A percentile compares a stretch with the other conserved stretches of the same genome.
phyloP scores from a whole-genome alignment of 148 eudicot species.

The Oxyria digyna region DNA sequence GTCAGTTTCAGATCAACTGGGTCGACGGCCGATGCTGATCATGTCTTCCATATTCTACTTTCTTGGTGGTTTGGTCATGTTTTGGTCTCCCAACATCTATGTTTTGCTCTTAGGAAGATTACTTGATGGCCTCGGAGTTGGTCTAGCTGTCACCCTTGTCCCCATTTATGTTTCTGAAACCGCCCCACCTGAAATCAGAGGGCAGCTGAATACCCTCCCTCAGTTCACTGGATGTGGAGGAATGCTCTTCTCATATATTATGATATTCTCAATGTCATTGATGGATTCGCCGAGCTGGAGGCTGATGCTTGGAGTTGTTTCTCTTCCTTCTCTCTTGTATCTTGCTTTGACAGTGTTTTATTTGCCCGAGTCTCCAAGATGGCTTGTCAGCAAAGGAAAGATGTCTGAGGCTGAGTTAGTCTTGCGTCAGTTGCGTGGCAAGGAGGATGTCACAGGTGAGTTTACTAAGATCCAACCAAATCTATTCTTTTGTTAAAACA shows the following conservation, averaged over 20 bases:
- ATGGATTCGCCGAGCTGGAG: slow-evolving; percentile 70
- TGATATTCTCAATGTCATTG: slow-evolving; percentile 85
- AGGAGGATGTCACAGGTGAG: slow-evolving; percentile 80
- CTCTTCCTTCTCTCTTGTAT: slow-evolving; percentile 55
- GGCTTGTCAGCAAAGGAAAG: slow-evolving; percentile 94
- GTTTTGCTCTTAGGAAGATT: slow-evolving; percentile 63
- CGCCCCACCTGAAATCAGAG: slow-evolving; percentile 85
- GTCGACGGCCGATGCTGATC: slow-evolving; percentile 83
- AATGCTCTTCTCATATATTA: slow-evolving; percentile 79
- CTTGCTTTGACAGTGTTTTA: slow-evolving; percentile 41
- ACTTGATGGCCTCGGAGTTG: slow-evolving; percentile 80
- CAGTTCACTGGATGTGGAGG: slow-evolving; percentile 79
- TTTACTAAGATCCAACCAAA: not conserved
- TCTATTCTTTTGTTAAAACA: not conserved
- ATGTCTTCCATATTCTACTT: slow-evolving; percentile 68
- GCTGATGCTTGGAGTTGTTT: slow-evolving; percentile 81
- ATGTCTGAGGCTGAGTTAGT: slow-evolving; percentile 76
- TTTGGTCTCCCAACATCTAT: slow-evolving; percentile 91
- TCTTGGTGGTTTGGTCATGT: slow-evolving; percentile 68
- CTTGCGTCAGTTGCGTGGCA: slow-evolving; percentile 51
- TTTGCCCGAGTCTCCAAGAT: slow-evolving; percentile 93
- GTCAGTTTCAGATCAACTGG: slow-evolving; percentile 60
- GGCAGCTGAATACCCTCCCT: slow-evolving; percentile 74
- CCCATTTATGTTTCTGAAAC: slow-evolving; percentile 93
- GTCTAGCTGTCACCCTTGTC: slow-evolving; percentile 69